Evolutionary conservation across 768 basidiomycete genomes (phyloP), one percentile per base, ranked within the genome.

Genomic region (Dioszegia crocea): DNA sequence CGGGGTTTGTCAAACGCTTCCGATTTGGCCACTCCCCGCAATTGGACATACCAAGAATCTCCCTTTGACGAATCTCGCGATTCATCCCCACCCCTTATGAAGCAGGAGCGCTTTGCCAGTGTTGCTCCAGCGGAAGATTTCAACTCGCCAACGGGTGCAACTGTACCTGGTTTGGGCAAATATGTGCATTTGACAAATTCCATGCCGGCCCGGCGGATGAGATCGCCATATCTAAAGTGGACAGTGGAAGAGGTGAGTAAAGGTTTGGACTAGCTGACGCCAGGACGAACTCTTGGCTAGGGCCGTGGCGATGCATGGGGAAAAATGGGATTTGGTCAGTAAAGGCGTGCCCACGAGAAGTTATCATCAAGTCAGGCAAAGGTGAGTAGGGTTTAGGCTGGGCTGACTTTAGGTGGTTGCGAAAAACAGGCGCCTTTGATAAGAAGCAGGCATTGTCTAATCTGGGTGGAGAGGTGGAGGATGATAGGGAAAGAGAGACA

Each of bases 221-320:
- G 73, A 29, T 66, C 63, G 45, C 73, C 73, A 16, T 74, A 74
- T 56, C 52, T 74, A n/a, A 74, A 74, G 51, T 74, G 73, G 73
- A 74, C 70, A 10, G 64, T 64, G 12, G 73, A 74, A 56, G 73
- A 71, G 70, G 69, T 70, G 52, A 70, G 33, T 33, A 33, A 14
- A 33, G 33, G 33, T 33, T 6, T 33, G 33, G 69, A 57, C 40
- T 30, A 55, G 43, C 54, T 56, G 44, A 56, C 26, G 19, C 12
- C 49, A 73, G 71, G 73, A 74, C 36, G 73, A 74, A 38, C 59
- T 74, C 8, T 64, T 74, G 2, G 67, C 73, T 46, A 33, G 73
- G 47, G 73, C 70, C 3, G 73, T 74, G 5, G 73, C 73, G 27
- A 58, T 70, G 23, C 68, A 74, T 54, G 73, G 73, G 1, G 70